These are phyloP conservation scores for Friedmanniomyces endolithicus DNA, from an alignment of 495 filamentous ascomycete species.

Conservation along the genomic window DNA sequence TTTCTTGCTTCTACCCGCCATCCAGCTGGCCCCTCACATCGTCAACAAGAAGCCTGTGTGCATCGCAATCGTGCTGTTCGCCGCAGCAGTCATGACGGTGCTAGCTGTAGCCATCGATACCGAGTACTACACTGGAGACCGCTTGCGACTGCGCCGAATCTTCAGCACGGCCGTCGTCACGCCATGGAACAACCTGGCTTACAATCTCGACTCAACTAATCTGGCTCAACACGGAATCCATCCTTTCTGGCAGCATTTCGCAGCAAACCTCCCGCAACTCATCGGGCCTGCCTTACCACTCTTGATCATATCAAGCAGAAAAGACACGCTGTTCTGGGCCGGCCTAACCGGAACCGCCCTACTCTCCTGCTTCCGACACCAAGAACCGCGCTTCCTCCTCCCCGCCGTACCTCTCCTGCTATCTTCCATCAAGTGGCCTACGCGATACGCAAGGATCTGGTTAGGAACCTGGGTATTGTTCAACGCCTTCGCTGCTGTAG, in stretches of 20 bases:
- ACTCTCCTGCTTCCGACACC: constrained; percentile 78
- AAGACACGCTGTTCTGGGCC: constrained; percentile 50
- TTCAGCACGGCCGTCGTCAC: constrained; percentile 58
- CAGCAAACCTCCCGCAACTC: constrained; percentile 75
- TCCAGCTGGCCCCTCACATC: constrained; percentile 76
- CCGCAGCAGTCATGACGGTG: constrained; percentile 48
- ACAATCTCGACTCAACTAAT: constrained; percentile 67
- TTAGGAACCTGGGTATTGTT: constrained; percentile 65
- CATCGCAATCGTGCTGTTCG: constrained; percentile 41
- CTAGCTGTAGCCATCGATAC: constrained; percentile 74
- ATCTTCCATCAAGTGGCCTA: constrained; percentile 63
- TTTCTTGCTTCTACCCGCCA: constrained; percentile 66
- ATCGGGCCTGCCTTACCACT: constrained; percentile 74
- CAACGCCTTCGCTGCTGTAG: constrained; percentile 59
- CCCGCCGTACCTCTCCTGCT: constrained; percentile 81
- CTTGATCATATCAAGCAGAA: constrained; percentile 43
- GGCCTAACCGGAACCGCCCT: constrained; percentile 69
- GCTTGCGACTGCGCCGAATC: constrained; percentile 43
- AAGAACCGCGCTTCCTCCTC: constrained; percentile 88
- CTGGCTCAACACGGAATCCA: constrained; percentile 84
- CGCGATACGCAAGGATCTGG: constrained; percentile 42
- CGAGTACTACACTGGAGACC: constrained; percentile 53
- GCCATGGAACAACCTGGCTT: constrained; percentile 80
- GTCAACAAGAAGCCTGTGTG: background rate
- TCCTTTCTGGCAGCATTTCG: constrained; percentile 77